phyloP scores from a whole-genome alignment of 1,284 basidiomycete genomes.

The Ustilago bromivora region DNA sequence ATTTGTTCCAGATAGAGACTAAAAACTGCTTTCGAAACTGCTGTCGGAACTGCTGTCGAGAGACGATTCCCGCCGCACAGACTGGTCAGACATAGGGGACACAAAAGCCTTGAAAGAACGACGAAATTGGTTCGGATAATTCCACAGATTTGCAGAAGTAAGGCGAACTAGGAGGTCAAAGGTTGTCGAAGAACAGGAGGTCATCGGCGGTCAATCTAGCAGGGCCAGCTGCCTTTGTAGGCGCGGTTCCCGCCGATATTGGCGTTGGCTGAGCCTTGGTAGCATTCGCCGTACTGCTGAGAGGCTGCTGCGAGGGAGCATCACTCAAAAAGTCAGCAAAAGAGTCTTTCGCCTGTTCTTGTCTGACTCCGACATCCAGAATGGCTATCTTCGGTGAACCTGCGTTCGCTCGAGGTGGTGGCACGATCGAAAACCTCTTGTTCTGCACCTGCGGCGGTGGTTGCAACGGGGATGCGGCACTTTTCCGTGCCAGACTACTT shows the following conservation, averaged over 20 bases:
- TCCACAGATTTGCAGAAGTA: not conserved
- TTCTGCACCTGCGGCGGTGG: slow-evolving; percentile 30
- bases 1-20: not conserved
- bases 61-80: not conserved
- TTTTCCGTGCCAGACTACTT: slow-evolving; percentile 25
- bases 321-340: slow-evolving; percentile 39
- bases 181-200: slow-evolving; percentile 46
- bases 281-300: not conserved
- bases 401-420: slow-evolving; percentile 26
- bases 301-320: slow-evolving; percentile 14
- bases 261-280: not conserved
- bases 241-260: not conserved
- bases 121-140: not conserved
- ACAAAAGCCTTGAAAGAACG: not conserved
- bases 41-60: not conserved
- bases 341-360: slow-evolving; percentile 7
- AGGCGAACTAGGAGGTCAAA: slow-evolving; percentile 10
- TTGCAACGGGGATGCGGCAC: slow-evolving; percentile 30
- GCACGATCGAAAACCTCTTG: slow-evolving; percentile 27
- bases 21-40: not conserved
- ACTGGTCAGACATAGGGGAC: not conserved
- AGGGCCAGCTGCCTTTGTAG: slow-evolving; percentile 13
- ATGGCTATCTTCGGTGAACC: slow-evolving; percentile 14
- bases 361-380: not conserved
- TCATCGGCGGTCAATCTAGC: slow-evolving; percentile 42